Evolutionary conservation across 768 basidiomycete species (phyloP).

Genomic region (Exsudoporus frostii): DNA sequence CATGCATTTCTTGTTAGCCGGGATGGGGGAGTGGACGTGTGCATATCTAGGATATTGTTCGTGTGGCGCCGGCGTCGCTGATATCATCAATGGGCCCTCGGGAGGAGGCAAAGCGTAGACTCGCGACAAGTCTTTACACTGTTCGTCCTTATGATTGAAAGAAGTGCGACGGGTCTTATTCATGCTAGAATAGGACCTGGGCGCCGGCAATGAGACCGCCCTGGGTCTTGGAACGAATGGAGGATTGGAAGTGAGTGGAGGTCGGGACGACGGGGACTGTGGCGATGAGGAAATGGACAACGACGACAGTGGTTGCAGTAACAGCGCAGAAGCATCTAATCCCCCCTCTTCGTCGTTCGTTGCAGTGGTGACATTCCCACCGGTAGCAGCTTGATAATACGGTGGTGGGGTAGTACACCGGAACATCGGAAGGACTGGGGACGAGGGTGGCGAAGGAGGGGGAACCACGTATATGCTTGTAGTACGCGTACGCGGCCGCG

Average conservation of each 20-base stretch:
- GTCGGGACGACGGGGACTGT: conserved; percentile 4
- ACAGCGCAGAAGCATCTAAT: conserved; percentile 24
- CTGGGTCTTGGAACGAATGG: conserved; percentile 22
- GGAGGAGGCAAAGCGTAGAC: conserved; percentile 31
- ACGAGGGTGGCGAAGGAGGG: conserved; percentile 1
- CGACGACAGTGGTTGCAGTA: conserved; percentile 28
- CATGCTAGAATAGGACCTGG: background rate
- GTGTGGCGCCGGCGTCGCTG: conserved; percentile 12
- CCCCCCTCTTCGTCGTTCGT: conserved; percentile 1
- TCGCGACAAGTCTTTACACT: conserved; percentile 29
- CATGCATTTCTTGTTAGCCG: conserved; percentile 13
- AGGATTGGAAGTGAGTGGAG: conserved; percentile 7
- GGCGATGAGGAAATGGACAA: conserved; percentile 12
- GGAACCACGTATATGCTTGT: conserved; percentile 25
- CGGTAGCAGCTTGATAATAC: conserved; percentile 17
- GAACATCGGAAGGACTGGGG: conserved; percentile 20
- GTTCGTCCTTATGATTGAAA: conserved; percentile 13
- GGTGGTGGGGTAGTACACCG: conserved; percentile 27
- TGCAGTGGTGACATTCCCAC: background rate
- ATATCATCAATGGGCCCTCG: conserved; percentile 23
- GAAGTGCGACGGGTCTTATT: conserved; percentile 19
- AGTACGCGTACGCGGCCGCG: conserved; percentile 26
- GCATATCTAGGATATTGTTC: conserved; percentile 31
- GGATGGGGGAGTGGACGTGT: conserved; percentile 20
- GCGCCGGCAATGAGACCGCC: conserved; percentile 24